Base-by-base conservation (phyloP, 2,329 filamentous ascomycete species). In the Arachnopeziza araneosa region DNA sequence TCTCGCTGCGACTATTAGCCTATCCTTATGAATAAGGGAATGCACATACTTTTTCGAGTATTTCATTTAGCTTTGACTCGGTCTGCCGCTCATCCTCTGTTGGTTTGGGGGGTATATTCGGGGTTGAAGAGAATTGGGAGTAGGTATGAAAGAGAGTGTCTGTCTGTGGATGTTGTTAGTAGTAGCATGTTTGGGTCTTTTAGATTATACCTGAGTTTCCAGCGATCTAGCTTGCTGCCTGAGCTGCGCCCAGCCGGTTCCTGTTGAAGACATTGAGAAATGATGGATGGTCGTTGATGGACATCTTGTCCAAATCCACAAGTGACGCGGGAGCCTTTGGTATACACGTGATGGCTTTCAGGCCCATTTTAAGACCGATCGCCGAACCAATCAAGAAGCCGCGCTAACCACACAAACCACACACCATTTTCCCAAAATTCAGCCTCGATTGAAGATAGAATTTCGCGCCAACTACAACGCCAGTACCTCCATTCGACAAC, bases 161-260 rank as follows among this genome's bases (percentile, higher is more conserved):
- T 53, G 93, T 96, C 91, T 97, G 69, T 36, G 50, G 30, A 21
- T 4, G 21, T 24, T 54, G 32, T 21, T 50, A 50, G 24, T 7
- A n/a, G 26, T 56, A 49, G 22, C n/a, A 14, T 48, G 56, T 53
- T 52, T 36, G 58, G 24, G 60, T 21, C 1, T 54, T n/a, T n/a
- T n/a, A 54, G 12, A 57, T 61, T 63, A 74, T 80, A 96, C 93
- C 83, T 98, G 93, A 63, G 88, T 91, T 76, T 99, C 95, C 64
- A 97, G 80, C 52, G 87, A 85, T 70, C 95, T 84, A 63, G 92
- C 91, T 77, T 98, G 93, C 74, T 97, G 92, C 70, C 95, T 90
- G 68, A 98, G 83, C 78, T 97, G 92, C 71, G 91, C 88, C 95
- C 95, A 99, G 77, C 92, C 88, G 17, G 66, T 70, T 57, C 69